Conservation (phyloP, 2,329 filamentous ascomycete species). For the Exophiala calicioides region DNA sequence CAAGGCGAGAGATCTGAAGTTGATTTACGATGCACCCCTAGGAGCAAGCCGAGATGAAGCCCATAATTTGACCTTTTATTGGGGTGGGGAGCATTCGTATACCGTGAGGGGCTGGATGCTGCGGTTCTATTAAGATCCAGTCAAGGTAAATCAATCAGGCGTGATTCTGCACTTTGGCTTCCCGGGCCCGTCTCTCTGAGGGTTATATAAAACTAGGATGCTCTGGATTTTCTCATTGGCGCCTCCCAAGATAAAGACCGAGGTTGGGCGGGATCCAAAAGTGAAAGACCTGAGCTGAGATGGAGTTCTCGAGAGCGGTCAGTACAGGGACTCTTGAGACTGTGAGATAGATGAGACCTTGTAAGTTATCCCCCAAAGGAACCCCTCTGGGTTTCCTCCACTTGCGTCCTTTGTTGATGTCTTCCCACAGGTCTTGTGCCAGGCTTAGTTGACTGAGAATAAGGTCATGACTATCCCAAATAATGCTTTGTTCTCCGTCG, state of each 20-base stretch:
- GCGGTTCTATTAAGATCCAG: too few species aligned
- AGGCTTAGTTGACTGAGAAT: conserved; percentile 59
- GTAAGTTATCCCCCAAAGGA: too few species aligned
- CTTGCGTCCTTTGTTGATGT: conserved; percentile 18
- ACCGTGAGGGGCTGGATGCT: too few species aligned
- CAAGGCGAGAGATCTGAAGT: too few species aligned
- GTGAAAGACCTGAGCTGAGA: conserved; percentile 57
- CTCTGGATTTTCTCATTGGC: conserved; percentile 57
- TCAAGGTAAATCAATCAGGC: too few species aligned
- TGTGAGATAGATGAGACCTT: conserved; percentile 57
- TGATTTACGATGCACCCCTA: too few species aligned
- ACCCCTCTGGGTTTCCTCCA: conserved; percentile 6
- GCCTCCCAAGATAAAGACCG: conserved; percentile 59
- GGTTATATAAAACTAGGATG: too few species aligned
- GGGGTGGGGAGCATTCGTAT: too few species aligned
- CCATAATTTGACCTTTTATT: too few species aligned
- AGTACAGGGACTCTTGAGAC: conserved; percentile 66
- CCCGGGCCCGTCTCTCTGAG: too few species aligned
- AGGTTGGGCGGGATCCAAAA: conserved; percentile 60
- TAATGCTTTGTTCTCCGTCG: conserved; percentile 55
- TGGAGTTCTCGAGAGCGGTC: conserved; percentile 61
- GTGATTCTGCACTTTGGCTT: too few species aligned
- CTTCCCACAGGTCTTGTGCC: conserved; percentile 51
- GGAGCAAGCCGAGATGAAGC: too few species aligned
- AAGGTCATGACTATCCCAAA: conserved; percentile 60